These are phyloP conservation scores for Chrysanthemum makinoi DNA, from an alignment of 129 eudicot species.

Conservation along the genomic window DNA sequence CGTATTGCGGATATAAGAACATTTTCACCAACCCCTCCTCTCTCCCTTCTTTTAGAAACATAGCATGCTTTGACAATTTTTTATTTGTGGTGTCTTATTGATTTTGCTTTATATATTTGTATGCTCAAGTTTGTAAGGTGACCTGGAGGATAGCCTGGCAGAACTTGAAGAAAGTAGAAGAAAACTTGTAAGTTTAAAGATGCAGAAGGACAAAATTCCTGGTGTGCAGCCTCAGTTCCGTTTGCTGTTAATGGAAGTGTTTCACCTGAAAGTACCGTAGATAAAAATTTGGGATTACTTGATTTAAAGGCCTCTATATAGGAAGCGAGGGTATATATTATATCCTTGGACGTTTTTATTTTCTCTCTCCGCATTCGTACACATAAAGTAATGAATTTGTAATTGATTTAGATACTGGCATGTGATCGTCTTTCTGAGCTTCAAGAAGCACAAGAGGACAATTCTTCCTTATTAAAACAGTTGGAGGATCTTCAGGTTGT, in stretches of 20 bases:
- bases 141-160: conserved; percentile 86
- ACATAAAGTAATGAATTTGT: conserved; percentile 11
- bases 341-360: no score
- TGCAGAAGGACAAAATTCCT: conserved; percentile 77
- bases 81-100: conserved; percentile 14
- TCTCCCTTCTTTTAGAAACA: no score
- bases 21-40: no score
- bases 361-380: neutral
- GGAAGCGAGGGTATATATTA: no score
- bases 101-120: neutral
- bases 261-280: conserved; percentile 69
- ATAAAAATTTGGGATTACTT: conserved; percentile 60
- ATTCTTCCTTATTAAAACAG: conserved; percentile 65
- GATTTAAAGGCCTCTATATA: conserved; percentile 78
- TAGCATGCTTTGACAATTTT: neutral
- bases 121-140: conserved; percentile 27
- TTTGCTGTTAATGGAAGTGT: conserved; percentile 63
- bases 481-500: conserved; percentile 85
- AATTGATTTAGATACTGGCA: conserved; percentile 67
- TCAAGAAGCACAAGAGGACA: conserved; percentile 88
- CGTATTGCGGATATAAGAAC: conserved; percentile 38
- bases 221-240: conserved; percentile 52
- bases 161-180: conserved; percentile 99
- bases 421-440: conserved; percentile 89
- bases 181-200: conserved; percentile 70